Evolutionary conservation across 331 rosid species (phyloP), one percentile per base, ranked within the genome.

Genomic region (Arachis monticola): DNA sequence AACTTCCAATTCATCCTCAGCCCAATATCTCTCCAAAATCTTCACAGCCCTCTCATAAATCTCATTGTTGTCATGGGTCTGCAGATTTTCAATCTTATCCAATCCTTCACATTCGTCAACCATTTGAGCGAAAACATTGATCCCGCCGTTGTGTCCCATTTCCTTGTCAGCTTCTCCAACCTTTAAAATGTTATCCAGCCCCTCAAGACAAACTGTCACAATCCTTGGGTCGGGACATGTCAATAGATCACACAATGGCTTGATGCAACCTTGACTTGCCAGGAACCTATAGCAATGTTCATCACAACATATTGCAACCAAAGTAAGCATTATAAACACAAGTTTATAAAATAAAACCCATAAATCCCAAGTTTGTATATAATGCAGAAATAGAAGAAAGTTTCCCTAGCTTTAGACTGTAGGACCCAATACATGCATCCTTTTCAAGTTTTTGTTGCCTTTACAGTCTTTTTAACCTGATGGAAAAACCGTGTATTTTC

Each of bases 81-180:
- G 90, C 51, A 89, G 75, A 78, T 47, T 74, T 77, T 85, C 92
- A 30, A 87, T 85, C 86, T 87, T 90, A 11, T 87, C 90, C 65
- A 87, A 76, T 30, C 92, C 96, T 3, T 84, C 90, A 30, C 77
- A 78, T 3, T 87, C 91, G 46, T 86, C 88, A 8, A 90, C 76
- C 66, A 70, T 11, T 70, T 87, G 91, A 1, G 92, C 89, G 60
- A 67, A 81, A 30, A 82, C 6, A 60, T 87, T 90, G 74, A 82
- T n/a, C 68, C 90, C 87, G 0, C 69, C 81, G 51, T 83, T 63
- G 51, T 81, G 73, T 66, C 96, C 87, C 89, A 78, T 84, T 27
- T 85, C 86, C 74, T 87, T 84, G 81, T 87, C 91, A 64, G 91
- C 89, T 80, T 90, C 96, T 0, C 96, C 91, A 17, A 90, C 92